Percentiles rank a stretch among this genome's conserved stretches.
phyloP scores from a whole-genome alignment of 805 yeast species.

The Hanseniaspora nectarophila region DNA sequence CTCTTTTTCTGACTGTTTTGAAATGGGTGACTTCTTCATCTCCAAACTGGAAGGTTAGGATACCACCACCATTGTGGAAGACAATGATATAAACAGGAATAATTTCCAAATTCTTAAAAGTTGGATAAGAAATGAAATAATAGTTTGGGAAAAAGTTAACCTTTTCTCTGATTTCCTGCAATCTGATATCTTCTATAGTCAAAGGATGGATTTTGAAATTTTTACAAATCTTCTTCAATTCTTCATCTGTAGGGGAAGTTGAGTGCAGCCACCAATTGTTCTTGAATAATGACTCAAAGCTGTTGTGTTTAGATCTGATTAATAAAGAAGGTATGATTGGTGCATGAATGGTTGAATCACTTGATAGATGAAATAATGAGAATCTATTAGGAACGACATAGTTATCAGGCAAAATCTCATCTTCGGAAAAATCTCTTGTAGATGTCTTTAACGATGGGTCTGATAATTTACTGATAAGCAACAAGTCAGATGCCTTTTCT shows the following conservation, averaged over 20 bases:
- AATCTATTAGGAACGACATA: slow-evolving; percentile 56
- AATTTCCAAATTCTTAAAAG: slow-evolving; percentile 79
- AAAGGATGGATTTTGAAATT: slow-evolving; percentile 96
- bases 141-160: slow-evolving; percentile 83
- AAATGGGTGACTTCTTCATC: slow-evolving; percentile 47
- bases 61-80: slow-evolving; percentile 44
- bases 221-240: slow-evolving; percentile 82
- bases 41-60: slow-evolving; percentile 56
- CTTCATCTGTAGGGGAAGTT: slow-evolving; percentile 84
- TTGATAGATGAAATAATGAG: slow-evolving; percentile 67
- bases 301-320: slow-evolving; percentile 38
- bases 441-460: neutral
- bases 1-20: slow-evolving; percentile 71
- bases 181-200: slow-evolving; percentile 92
- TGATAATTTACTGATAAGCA: neutral
- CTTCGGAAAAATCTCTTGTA: slow-evolving; percentile 1
- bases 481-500: slow-evolving; percentile 9
- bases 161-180: slow-evolving; percentile 94
- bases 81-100: slow-evolving; percentile 65
- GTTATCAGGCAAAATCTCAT: slow-evolving; percentile 14
- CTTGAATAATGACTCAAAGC: slow-evolving; percentile 57
- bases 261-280: slow-evolving; percentile 94
- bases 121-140: slow-evolving; percentile 93
- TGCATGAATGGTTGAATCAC: slow-evolving; percentile 81
- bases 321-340: slow-evolving; percentile 73